Base-by-base conservation (phyloP, 2,329 filamentous ascomycete genomes). In the Paramyrothecium roridum region DNA sequence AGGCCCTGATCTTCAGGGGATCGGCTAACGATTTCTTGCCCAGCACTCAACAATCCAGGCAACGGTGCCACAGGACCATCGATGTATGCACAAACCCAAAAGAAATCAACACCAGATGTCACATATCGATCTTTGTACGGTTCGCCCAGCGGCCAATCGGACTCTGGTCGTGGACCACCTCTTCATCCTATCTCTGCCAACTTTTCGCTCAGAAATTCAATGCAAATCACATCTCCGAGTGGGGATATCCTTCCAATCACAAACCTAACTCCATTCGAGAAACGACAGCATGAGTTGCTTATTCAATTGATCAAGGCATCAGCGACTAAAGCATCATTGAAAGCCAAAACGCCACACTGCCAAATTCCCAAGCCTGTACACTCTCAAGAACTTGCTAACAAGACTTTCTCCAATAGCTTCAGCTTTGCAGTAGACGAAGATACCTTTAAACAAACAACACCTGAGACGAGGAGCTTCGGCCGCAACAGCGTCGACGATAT, bases 401-500 rank as follows among this genome's bases (percentile, higher is more conserved):
- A 59, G 56, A 48, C 47, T 60, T 56, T 53, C 56, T 61, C 61
- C 45, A 57, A 63, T 71, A 86, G 83, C 70, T 85, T 85, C 64
- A 75, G 70, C 50, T 77, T 84, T 54, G 65, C 76, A 37, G 59
- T 75, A 55, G 70, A 77, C 56, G 71, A 78, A 54, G 74, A 79
- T 45, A 71, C 72, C 1, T 75, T 77, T 53, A 61, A 64, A 12
- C 61, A 63, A 33, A 67, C 73, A 7, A 67, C 70, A 11, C 64
- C 72, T n/a, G 65, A 70, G 20, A 69, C 66, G 37, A 68, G 72
- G 46, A 68, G 67, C 3, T 83, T 84, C 57, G 64, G 72, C 43
- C 77, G 76, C 57, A 78, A 70, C 55, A 86, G 80, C 61, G 72
- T 80, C 20, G 83, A 87, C 55, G 83, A 80, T 52, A 87, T 87